Evolutionary conservation across 768 basidiomycete species (phyloP).

Genomic region (Dentipellis fragilis): DNA sequence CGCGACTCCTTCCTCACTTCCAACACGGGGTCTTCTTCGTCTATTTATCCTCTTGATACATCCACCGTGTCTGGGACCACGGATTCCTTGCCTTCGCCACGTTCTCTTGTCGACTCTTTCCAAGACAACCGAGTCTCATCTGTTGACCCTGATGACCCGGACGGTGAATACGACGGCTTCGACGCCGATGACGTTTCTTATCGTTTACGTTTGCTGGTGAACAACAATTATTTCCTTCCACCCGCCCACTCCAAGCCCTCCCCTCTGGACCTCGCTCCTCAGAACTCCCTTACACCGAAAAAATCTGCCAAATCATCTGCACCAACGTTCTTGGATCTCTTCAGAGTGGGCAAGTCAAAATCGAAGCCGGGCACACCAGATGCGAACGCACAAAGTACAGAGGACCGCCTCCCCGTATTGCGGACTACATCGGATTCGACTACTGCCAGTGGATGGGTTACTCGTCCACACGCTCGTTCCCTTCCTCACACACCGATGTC

Average conservation of each 20-base stretch:
- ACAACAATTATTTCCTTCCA: conserved; percentile 83
- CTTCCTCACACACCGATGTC: conserved; percentile 14
- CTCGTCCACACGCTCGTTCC: conserved; percentile 14
- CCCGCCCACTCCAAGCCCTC: conserved; percentile 81
- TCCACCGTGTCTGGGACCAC: conserved; percentile 47
- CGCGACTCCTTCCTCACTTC: conserved; percentile 49
- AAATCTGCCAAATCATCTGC: conserved; percentile 35
- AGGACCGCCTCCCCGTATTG: conserved; percentile 9
- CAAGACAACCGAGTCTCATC: conserved; percentile 31
- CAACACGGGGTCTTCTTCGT: conserved; percentile 61
- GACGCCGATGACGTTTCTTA: conserved; percentile 75
- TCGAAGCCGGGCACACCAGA: conserved; percentile 45
- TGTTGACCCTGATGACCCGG: conserved; percentile 15
- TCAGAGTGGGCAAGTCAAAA: conserved; percentile 57
- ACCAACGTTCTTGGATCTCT: conserved; percentile 56
- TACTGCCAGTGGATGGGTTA: conserved; percentile 6
- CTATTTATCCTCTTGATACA: conserved; percentile 68
- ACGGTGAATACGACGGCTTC: conserved; percentile 18
- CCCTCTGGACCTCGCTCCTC: conserved; percentile 49
- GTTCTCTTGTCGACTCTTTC: conserved; percentile 37
- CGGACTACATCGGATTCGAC: conserved; percentile 16
- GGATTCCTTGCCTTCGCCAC: conserved; percentile 56
- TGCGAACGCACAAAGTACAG: conserved; percentile 31
- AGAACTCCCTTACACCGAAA: conserved; percentile 30
- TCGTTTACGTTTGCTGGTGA: conserved; percentile 73